A percentile compares a stretch with the other conserved stretches of the same genome.
phyloP scores from a whole-genome alignment of 495 filamentous ascomycete species.

The Oleoguttula mirabilis region DNA sequence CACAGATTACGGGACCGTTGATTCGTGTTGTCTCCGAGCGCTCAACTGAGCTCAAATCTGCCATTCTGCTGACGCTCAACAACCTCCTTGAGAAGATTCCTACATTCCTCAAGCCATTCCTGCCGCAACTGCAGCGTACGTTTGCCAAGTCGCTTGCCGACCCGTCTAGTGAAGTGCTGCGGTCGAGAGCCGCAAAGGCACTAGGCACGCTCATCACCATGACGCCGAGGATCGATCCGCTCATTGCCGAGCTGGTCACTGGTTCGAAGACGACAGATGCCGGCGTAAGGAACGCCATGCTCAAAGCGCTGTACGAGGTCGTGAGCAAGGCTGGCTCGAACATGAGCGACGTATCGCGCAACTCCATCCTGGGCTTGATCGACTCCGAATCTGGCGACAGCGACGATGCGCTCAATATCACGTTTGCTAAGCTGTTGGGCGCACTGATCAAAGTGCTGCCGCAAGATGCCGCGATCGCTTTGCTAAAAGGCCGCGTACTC shows the following conservation, averaged over 20 bases:
- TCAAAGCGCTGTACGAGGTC: conserved; percentile 92
- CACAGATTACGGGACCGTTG: conserved; percentile 91
- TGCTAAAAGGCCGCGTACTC: conserved; percentile 75
- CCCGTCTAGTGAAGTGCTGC: conserved; percentile 75
- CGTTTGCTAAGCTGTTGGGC: conserved; percentile 77
- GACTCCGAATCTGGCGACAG: conserved; percentile 63
- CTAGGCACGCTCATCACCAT: conserved; percentile 91
- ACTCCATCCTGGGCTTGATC: conserved; percentile 70
- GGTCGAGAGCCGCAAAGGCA: conserved; percentile 85
- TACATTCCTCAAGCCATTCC: conserved; percentile 85
- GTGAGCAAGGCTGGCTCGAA: conserved; percentile 85
- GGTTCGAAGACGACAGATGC: conserved; percentile 81
- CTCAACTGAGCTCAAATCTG: conserved; percentile 88
- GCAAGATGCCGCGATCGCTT: conserved; percentile 45
- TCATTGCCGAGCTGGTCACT: conserved; percentile 80
- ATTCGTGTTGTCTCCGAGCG: conserved; percentile 95
- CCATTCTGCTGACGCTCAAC: conserved; percentile 86
- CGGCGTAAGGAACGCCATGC: conserved; percentile 90
- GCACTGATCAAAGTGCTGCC: conserved; percentile 76
- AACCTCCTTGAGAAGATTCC: conserved; percentile 96
- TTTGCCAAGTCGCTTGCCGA: conserved; percentile 94
- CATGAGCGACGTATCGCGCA: conserved; percentile 83
- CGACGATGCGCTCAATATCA: conserved; percentile 68
- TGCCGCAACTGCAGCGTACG: conserved; percentile 90
- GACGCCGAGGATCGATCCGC: conserved; percentile 87